phyloP scores from a whole-genome alignment of 192 early-diverging fungal species.

The Chytriomyces hyalinus region DNA sequence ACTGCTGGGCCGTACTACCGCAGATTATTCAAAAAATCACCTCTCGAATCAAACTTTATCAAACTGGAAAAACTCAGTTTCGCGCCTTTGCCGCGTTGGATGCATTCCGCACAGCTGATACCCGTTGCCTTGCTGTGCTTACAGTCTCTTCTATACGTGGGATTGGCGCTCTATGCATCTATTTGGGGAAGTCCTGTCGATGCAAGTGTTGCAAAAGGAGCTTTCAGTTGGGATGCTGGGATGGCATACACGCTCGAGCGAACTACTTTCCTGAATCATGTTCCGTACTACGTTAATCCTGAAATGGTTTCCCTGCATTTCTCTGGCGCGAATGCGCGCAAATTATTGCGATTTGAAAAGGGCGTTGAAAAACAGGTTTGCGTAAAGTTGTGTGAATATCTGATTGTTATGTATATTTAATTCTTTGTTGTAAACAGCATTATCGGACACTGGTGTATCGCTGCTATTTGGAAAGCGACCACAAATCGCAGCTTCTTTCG shows the following conservation, averaged over 20 bases:
- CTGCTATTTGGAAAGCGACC: slow-evolving; percentile 62
- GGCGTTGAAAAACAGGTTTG: slow-evolving; percentile 18
- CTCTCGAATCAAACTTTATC: slow-evolving; percentile 3
- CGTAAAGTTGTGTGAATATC: not conserved
- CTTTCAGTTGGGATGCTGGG: slow-evolving; percentile 6
- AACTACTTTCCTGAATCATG: slow-evolving; percentile 56
- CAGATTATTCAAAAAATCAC: slow-evolving; percentile 21
- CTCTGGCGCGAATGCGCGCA: not conserved
- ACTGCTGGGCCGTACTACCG: slow-evolving; percentile 54
- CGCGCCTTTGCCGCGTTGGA: slow-evolving; percentile 6
- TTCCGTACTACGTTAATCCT: slow-evolving; percentile 63
- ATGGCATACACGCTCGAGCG: slow-evolving; percentile 51
- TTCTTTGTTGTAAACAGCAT: slow-evolving; percentile 38
- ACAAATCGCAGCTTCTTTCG: slow-evolving; percentile 65
- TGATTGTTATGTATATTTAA: slow-evolving; percentile 59
- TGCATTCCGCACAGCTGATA: slow-evolving; percentile 68
- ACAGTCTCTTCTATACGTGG: slow-evolving; percentile 60
- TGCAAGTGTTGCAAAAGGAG: slow-evolving; percentile 12
- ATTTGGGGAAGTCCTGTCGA: slow-evolving; percentile 1
- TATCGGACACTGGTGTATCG: slow-evolving; percentile 52
- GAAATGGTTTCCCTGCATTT: not conserved
- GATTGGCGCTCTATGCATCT: not conserved
- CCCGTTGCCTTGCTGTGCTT: slow-evolving; percentile 71
- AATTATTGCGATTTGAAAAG: not conserved
- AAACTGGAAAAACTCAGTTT: slow-evolving; percentile 14